Conservation (phyloP, 257 asterid species). For the Coffea eugenioides region DNA sequence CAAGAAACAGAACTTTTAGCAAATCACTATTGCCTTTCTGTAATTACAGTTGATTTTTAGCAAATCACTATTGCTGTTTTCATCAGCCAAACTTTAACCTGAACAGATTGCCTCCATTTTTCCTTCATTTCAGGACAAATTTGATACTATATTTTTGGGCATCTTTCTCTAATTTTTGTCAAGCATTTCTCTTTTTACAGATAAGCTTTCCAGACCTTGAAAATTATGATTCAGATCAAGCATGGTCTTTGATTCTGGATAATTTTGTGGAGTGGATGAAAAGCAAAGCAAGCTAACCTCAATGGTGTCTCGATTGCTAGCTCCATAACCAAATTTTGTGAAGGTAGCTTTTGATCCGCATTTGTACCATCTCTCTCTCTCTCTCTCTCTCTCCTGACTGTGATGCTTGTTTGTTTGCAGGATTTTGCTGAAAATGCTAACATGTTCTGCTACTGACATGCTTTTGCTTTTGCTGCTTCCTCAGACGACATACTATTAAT, state of each 20-base stretch:
- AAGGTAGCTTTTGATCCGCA: slow-evolving; percentile 16
- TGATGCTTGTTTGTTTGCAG: slow-evolving; percentile 5
- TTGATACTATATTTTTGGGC: neutral
- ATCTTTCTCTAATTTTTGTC: neutral
- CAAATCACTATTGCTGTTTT: neutral
- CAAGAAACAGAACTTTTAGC: neutral
- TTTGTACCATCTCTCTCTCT: neutral
- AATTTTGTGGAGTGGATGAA: slow-evolving; percentile 45
- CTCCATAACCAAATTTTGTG: neutral
- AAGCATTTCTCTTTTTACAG: slow-evolving; percentile 16
- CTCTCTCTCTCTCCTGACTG: neutral
- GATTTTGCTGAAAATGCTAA: slow-evolving; percentile 9
- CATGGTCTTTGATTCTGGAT: slow-evolving; percentile 48
- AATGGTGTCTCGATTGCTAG: neutral
- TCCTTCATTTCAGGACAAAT: neutral
- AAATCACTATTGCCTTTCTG: neutral
- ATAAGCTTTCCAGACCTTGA: slow-evolving; percentile 38
- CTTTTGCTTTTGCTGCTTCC: slow-evolving; percentile 4
- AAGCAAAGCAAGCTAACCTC: slow-evolving; percentile 18
- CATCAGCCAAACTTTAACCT: neutral
- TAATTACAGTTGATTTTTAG: neutral
- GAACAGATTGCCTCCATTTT: neutral
- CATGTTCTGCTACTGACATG: neutral
- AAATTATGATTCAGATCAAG: slow-evolving; percentile 33
- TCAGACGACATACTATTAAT: neutral